These are phyloP conservation scores for Physcomitrium patens DNA, from an alignment of 225 moss, liverwort and hornwort species.

Conservation along the genomic window DNA sequence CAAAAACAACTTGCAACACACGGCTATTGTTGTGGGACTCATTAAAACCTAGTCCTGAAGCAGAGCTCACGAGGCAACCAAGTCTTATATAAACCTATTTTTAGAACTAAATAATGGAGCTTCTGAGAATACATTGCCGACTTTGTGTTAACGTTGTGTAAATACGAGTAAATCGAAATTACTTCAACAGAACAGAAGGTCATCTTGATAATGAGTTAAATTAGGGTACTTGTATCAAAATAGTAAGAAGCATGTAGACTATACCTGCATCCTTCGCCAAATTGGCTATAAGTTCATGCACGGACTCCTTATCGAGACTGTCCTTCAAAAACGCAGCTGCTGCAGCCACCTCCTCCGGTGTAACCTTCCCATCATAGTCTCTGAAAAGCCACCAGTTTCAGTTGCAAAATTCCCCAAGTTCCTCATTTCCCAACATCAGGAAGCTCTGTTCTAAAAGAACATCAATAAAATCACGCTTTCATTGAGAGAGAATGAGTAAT, in stretches of 20 bases:
- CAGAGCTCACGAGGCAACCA: constrained; percentile 10
- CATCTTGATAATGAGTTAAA: background rate
- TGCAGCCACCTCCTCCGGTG: constrained; percentile 95
- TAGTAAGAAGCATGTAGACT: constrained; percentile 3
- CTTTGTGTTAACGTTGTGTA: background rate
- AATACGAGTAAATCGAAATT: background rate
- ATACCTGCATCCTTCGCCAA: constrained; percentile 95
- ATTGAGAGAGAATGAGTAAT: background rate
- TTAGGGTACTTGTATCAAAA: background rate
- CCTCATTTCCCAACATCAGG: background rate
- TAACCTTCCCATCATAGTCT: constrained; percentile 98
- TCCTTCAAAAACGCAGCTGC: constrained; percentile 97
- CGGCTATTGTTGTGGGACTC: background rate
- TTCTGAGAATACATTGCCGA: background rate
- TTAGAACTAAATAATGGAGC: background rate
- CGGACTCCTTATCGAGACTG: constrained; percentile 92
- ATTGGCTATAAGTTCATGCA: constrained; percentile 92
- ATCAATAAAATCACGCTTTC: constrained; percentile 7
- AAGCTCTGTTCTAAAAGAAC: background rate
- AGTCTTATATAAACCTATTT: background rate
- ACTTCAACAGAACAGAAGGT: background rate
- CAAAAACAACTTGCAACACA: background rate
- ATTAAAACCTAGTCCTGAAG: constrained; percentile 1
- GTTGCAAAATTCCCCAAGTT: constrained; percentile 17
- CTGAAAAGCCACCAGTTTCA: constrained; percentile 42